Base-by-base conservation (phyloP, 2,329 filamentous ascomycete genomes). In the Fusarium guadeloupense region DNA sequence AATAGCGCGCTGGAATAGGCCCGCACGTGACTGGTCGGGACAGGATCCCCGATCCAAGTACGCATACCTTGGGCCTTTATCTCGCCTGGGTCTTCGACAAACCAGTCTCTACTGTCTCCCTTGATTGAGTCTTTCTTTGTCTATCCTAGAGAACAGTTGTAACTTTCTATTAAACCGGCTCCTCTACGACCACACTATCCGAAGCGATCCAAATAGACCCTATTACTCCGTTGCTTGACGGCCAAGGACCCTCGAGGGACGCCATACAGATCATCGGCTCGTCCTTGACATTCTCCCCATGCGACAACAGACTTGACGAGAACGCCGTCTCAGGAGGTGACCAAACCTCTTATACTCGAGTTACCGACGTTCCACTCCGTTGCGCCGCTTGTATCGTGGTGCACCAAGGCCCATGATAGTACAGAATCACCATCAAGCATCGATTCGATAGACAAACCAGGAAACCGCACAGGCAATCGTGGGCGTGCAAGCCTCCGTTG, bases 401-500 rank as follows among this genome's bases (percentile, higher is more conserved):
- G 62, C 57, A 59, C 50, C 43, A 26, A 55, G 59, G 67, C 69
- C 66, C 63, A 74, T 74, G 72, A 67, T 68, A 73, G 61, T 52
- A 46, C 58, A 62, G 53, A 47, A 47, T 47, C 69, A 62, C 53
- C 47, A 47, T 54, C 49, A 43, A 65, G 48, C 45, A 56, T 63
- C 54, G 62, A 59, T 64, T 68, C 61, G 64, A 67, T 56, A 54
- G 61, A 59, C 70, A 65, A 64, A 54, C 46, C 52, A 57, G 59
- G 59, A 68, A 60, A 55, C 62, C 51, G 59, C 40, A 68, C 56
- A 69, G 70, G 69, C 64, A 67, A 63, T 66, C 61, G 59, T 67
- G 66, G 71, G 73, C 69, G 70, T 68, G 69, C 62, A 70, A 70
- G 75, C 74, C 73, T 74, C 73, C 59, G 57, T 64, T 63, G 72